Percentiles rank a stretch among this genome's conserved stretches.
phyloP scores from a whole-genome alignment of 2,329 filamentous ascomycete species.

The Colletotrichum sidae region DNA sequence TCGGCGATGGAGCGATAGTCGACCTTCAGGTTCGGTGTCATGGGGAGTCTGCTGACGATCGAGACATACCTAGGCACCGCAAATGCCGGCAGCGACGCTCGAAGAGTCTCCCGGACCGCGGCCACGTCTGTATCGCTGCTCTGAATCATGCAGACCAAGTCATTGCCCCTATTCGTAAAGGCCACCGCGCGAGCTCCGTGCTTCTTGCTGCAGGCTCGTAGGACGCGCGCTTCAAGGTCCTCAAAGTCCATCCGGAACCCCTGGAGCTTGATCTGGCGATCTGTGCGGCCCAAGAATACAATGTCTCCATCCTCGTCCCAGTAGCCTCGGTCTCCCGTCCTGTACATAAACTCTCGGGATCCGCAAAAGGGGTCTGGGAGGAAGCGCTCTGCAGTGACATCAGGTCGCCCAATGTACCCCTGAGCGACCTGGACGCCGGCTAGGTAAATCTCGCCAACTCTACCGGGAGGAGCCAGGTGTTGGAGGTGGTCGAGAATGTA shows the following conservation, averaged over 20 bases:
- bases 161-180: constrained; percentile 40
- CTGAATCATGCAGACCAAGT: constrained; percentile 45
- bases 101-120: constrained; percentile 25
- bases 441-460: constrained; percentile 54
- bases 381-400: constrained; percentile 45
- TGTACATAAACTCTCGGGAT: constrained; percentile 48
- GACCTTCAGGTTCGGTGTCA: constrained; percentile 46
- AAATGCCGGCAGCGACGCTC: constrained; percentile 40
- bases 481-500: constrained; percentile 51
- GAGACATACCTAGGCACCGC: constrained; percentile 43
- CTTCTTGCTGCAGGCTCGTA: constrained; percentile 22
- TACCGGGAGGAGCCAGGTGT: constrained; percentile 46
- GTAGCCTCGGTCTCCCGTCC: constrained; percentile 51
- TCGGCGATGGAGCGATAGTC: constrained; percentile 46
- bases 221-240: constrained; percentile 37
- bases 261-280: constrained; percentile 47
- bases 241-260: constrained; percentile 48
- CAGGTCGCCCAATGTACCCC: constrained; percentile 52
- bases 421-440: constrained; percentile 55
- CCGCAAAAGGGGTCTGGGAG: constrained; percentile 41
- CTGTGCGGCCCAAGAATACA: constrained; percentile 48
- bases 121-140: constrained; percentile 35
- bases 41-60: constrained; percentile 43
- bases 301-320: constrained; percentile 49
- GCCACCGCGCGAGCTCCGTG: constrained; percentile 39